Percentiles rank a stretch among this genome's conserved stretches.
These are phyloP conservation scores for Aureoboletus auriporus DNA, from an alignment of 768 basidiomycete species.

Conservation along the genomic window DNA sequence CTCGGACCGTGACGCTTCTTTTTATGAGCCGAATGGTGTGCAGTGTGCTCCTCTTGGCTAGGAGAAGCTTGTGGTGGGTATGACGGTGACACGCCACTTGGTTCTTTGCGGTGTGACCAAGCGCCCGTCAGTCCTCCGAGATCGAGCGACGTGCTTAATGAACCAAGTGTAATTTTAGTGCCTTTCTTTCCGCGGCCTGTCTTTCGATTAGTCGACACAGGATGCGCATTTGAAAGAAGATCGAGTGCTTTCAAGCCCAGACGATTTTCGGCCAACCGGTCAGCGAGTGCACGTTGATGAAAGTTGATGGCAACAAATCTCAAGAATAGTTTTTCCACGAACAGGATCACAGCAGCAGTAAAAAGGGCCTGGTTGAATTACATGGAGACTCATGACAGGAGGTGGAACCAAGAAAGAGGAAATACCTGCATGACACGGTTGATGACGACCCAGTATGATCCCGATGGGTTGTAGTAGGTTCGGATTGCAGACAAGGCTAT, in stretches of 20 bases:
- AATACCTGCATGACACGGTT: conserved; percentile 70
- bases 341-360: conserved; percentile 38
- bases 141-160: conserved; percentile 36
- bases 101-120: conserved; percentile 15
- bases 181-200: conserved; percentile 42
- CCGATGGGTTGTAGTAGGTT: conserved; percentile 53
- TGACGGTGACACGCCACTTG: conserved; percentile 5
- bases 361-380: conserved; percentile 39
- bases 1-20: conserved; percentile 15
- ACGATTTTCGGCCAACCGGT: conserved; percentile 67
- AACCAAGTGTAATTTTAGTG: conserved; percentile 37
- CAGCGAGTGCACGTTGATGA: conserved; percentile 71
- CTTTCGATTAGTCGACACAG: conserved; percentile 34
- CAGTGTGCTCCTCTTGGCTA: conserved; percentile 11
- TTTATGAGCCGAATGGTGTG: conserved; percentile 6
- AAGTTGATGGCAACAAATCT: conserved; percentile 80
- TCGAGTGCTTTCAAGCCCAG: conserved; percentile 69
- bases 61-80: not conserved
- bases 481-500: conserved; percentile 64
- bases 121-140: conserved; percentile 17
- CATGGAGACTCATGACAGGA: conserved; percentile 4
- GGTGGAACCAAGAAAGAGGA: not conserved
- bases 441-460: conserved; percentile 61
- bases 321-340: conserved; percentile 58
- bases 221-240: conserved; percentile 63